A percentile compares a stretch with the other conserved stretches of the same genome.
phyloP scores from a whole-genome alignment of 148 eudicot genomes.

The Beta vulgaris region DNA sequence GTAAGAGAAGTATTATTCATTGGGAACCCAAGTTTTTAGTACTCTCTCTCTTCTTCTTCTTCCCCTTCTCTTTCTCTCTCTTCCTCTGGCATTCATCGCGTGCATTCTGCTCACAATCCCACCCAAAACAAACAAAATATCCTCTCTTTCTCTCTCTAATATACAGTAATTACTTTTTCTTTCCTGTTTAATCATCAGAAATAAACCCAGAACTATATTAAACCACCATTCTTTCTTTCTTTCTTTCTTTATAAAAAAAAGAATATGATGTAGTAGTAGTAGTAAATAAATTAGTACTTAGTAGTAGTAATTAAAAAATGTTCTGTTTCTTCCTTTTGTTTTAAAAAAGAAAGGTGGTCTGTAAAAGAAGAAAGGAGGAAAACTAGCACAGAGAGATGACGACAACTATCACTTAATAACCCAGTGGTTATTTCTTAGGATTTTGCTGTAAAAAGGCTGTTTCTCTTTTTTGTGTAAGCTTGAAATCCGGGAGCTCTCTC shows the following conservation, averaged over 20 bases:
- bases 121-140: slow-evolving; percentile 17
- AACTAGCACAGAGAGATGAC: slow-evolving; percentile 34
- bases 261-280: no score
- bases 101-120: slow-evolving; percentile 28
- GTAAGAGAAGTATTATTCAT: not conserved
- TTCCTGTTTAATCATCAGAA: no score
- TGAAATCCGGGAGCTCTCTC: slow-evolving; percentile 63
- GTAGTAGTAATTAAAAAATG: no score
- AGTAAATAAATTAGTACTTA: no score
- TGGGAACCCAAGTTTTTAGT: slow-evolving; percentile 27
- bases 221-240: not conserved
- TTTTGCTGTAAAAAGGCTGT: slow-evolving; percentile 57
- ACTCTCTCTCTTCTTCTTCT: not conserved
- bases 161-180: not conserved
- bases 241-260: no score
- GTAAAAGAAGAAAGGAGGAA: slow-evolving; percentile 26
- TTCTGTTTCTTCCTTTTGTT: not conserved
- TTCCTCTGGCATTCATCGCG: slow-evolving; percentile 30
- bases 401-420: slow-evolving; percentile 29
- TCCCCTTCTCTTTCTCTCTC: not conserved
- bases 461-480: slow-evolving; percentile 40
- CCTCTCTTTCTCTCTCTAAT: not conserved
- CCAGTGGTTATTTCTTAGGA: slow-evolving; percentile 47
- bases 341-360: not conserved
- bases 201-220: no score